Evolutionary conservation across 2,329 filamentous ascomycete genomes (phyloP), one percentile per base, ranked within the genome.

Genomic region (Scolecobasidium constrictum): DNA sequence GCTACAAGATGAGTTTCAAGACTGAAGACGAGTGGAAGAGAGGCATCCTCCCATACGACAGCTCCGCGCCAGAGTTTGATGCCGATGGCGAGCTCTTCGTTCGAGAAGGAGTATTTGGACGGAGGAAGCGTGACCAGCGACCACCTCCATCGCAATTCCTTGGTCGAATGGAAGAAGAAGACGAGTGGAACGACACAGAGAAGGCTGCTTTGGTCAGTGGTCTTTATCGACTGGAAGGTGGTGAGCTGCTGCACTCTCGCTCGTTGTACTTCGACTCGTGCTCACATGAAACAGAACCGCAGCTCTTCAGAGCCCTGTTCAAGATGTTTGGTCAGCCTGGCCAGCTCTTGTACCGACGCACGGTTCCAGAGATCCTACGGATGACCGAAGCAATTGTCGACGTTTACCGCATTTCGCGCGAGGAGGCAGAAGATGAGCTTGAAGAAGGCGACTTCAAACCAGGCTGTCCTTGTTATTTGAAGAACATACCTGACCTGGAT

Each of bases 61-160:
- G 28, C 15, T 18, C 19, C n/a, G 3, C 16, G 2, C 34, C 23
- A 23, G n/a, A 20, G 16, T 18, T 41, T 11, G 42, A 44, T 23
- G 42, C 42, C 4, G 40, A 44, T 19, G 42, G 42, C 5, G 15
- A 34, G 4, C 42, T 34, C 13, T 43, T 43, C n/a, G 40, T 37
- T 16, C 40, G 40, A 7, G 31, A 28, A 18, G 34, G n/a, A 12
- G 34, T 43, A 3, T 43, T 43, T 26, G n/a, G n/a, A n/a, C n/a
- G n/a, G n/a, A n/a, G n/a, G n/a, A 17, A 16, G 31, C 34, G 31
- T 16, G 28, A 34, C 3, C 31, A 12, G 17, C 21, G 21, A 5
- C 9, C 37, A 22, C 33, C 40, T 35, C 39, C 17, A 7, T 31
- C 31, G 20, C 23, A 41, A 28, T 28, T 16, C 11, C 26, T 19